Evolutionary conservation across 371 early-diverging fungal species (phyloP), one percentile per base, ranked within the genome.

Genomic region (Mortierella sp.): DNA sequence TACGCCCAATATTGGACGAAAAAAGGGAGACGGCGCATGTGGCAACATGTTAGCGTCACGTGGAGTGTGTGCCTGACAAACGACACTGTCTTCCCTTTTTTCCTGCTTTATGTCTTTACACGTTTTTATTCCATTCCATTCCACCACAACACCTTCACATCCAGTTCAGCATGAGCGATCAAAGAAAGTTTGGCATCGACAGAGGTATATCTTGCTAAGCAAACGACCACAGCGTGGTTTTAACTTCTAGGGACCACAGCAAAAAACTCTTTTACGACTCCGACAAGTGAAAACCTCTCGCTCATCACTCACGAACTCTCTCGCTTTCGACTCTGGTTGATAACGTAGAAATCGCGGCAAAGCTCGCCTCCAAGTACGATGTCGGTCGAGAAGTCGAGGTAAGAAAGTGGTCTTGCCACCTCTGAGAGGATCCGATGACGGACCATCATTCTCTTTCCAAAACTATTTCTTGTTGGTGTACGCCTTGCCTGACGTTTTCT

Each of bases 281-380:
- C 39, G 61, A 37, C 61, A 37, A 2, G 9, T 4, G 22, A 24
- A 34, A 31, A 22, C 16, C 6, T 22, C n/a, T 9, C n/a, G 37
- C 37, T 1, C 3, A 10, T 39, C 13, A 61, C 61, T 61, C 61
- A 61, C 22, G 6, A 31, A 39, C 9, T 34, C 22, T 48, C 22
- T 22, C 22, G 4, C 9, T 50, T 26, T 31, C 4, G 16, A 4
- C 2, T 2, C 61, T 19, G 61, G 37, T n/a, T n/a, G n/a, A 22
- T 39, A 9, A 40, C 43, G 6, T 74, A 90, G 92, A 92, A 73
- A 88, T 92, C 68, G 86, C 87, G 61, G 88, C 88, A 14, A 90
- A 87, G 76, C 84, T 91, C 14, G 89, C 86, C 34, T 85, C 88
- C 24, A 91, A 91, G 78, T 91, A 91, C 74, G 90, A 90, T n/a